A percentile compares a stretch with the other conserved stretches of the same genome.
These are phyloP conservation scores for Beauveria bassiana DNA, from an alignment of 2,329 filamentous ascomycete genomes.

Conservation along the genomic window DNA sequence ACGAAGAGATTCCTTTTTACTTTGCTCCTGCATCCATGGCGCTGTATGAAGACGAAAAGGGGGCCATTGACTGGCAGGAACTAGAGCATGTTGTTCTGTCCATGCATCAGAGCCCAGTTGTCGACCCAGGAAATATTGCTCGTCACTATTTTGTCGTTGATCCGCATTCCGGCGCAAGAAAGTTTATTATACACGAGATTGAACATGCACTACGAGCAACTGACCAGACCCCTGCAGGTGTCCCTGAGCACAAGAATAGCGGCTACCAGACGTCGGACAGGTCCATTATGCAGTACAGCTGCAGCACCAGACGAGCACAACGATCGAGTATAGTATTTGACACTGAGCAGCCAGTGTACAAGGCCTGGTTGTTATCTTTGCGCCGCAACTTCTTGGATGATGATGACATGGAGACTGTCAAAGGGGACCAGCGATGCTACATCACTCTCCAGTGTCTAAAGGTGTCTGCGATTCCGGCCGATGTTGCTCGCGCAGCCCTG, in stretches of 20 bases:
- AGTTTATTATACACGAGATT: constrained; percentile 47
- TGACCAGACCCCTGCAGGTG: constrained; percentile 55
- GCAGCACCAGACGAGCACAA: constrained; percentile 61
- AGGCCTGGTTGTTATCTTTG: constrained; percentile 64
- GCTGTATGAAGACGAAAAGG: constrained; percentile 15
- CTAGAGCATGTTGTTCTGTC: constrained; percentile 38
- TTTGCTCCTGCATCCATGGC: constrained; percentile 50
- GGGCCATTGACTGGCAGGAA: constrained; percentile 15
- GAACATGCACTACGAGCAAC: constrained; percentile 52
- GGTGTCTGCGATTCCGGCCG: constrained; percentile 67
- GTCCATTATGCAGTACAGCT: constrained; percentile 76
- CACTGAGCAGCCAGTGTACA: constrained; percentile 71
- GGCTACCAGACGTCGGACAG: constrained; percentile 32
- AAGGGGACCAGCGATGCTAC: constrained; percentile 38
- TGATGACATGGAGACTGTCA: constrained; percentile 29
- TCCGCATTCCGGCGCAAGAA: constrained; percentile 54
- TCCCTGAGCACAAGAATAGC: constrained; percentile 39
- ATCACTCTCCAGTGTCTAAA: constrained; percentile 70
- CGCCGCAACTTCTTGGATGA: constrained; percentile 78
- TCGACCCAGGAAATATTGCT: neutral
- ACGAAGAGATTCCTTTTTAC: constrained; percentile 71
- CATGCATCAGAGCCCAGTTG: neutral
- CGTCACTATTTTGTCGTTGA: constrained; percentile 48
- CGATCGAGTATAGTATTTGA: constrained; percentile 46
- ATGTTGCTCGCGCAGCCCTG: constrained; percentile 65